phyloP scores from a whole-genome alignment of 306 rosid species.

The Albizia julibrissin region DNA sequence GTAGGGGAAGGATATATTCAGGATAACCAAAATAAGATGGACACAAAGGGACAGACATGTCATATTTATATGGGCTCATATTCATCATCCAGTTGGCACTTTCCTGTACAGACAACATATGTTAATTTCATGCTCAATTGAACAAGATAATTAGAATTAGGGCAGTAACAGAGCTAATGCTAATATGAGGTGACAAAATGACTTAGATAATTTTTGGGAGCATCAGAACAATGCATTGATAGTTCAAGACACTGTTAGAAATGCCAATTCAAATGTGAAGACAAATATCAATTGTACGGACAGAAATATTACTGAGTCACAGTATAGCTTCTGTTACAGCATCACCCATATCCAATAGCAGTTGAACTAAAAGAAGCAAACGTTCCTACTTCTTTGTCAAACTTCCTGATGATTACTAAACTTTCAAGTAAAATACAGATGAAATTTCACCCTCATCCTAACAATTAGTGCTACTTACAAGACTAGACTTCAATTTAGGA shows the following conservation, averaged over 20 bases:
- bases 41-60: conserved; percentile 59
- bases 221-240: not conserved
- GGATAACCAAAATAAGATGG: conserved; percentile 64
- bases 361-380: conserved; percentile 10
- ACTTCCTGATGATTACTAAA: conserved; percentile 16
- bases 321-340: not conserved
- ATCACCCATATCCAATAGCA: conserved; percentile 13
- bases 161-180: conserved; percentile 21
- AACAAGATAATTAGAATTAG: not conserved
- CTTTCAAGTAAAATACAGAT: conserved; percentile 1
- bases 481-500: not conserved
- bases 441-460: not conserved
- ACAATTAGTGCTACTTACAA: not conserved
- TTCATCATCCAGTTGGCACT: conserved; percentile 86
- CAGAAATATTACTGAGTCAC: not conserved
- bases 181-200: not conserved
- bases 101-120: conserved; percentile 55
- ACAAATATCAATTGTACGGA: not conserved
- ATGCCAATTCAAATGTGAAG: not conserved
- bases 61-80: conserved; percentile 79
- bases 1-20: conserved; percentile 70
- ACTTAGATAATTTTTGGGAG: not conserved
- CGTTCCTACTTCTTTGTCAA: not conserved
- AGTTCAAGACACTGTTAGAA: not conserved
- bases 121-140: conserved; percentile 14